These are phyloP conservation scores for Cordia subcordata DNA, from an alignment of 257 asterid genomes.

Conservation along the genomic window DNA sequence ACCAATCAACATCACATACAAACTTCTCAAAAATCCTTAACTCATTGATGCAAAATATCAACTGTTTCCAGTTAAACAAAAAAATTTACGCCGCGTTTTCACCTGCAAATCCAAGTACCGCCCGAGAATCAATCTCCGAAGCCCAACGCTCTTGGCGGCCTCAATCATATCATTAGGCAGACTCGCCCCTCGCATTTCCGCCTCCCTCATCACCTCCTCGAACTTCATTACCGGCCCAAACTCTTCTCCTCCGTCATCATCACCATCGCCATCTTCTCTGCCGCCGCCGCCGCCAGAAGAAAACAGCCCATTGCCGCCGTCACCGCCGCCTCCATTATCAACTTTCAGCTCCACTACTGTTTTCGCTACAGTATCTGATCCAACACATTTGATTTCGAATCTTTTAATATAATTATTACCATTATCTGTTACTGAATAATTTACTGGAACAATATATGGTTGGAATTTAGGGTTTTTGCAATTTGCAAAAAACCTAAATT, in stretches of 20 bases:
- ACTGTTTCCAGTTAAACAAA: neutral
- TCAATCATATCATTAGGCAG: conserved; percentile 80
- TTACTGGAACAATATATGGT: neutral
- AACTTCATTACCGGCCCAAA: conserved; percentile 70
- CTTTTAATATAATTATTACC: neutral
- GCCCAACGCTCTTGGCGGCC: conserved; percentile 72
- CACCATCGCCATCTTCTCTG: conserved; percentile 40
- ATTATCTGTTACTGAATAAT: conserved; percentile 1
- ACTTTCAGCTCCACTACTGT: conserved; percentile 24
- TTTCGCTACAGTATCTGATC: conserved; percentile 21
- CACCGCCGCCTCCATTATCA: conserved; percentile 46
- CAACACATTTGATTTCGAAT: conserved; percentile 34
- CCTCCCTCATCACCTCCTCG: conserved; percentile 63
- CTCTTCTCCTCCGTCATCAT: conserved; percentile 48
- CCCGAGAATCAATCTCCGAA: conserved; percentile 55
- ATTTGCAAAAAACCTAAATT: conserved; percentile 4
- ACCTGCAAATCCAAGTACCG: conserved; percentile 93
- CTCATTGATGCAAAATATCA: neutral
- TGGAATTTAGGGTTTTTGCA: conserved; percentile 3
- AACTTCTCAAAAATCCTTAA: too few relatives aligned
- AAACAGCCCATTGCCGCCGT: conserved; percentile 39
- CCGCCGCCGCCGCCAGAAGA: conserved; percentile 51
- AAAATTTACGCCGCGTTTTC: too few relatives aligned
- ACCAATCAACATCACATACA: too few relatives aligned
- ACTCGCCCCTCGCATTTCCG: conserved; percentile 53